Conservation (phyloP, 345 rosid species). For the Sisymbrium irio region DNA sequence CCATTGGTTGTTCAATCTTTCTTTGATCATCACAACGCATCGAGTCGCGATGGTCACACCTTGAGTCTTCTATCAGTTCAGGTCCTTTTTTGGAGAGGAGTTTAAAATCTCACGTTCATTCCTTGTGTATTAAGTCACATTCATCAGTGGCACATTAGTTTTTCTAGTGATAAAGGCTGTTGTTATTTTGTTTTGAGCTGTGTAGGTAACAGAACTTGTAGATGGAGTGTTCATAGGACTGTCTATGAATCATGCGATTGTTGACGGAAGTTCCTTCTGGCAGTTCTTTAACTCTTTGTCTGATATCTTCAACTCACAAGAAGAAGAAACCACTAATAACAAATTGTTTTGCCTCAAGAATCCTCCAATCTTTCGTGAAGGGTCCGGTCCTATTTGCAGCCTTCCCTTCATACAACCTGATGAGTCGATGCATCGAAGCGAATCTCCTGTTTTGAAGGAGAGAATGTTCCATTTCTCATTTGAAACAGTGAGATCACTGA, state of each 20-base stretch:
- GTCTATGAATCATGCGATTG: constrained; percentile 63
- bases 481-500: constrained; percentile 47
- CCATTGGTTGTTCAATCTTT: constrained; percentile 58
- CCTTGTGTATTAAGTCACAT: too few species aligned
- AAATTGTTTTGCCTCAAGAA: constrained; percentile 33
- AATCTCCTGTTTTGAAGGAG: constrained; percentile 43
- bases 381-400: constrained; percentile 27
- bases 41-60: constrained; percentile 55
- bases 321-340: constrained; percentile 6
- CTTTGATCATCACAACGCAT: constrained; percentile 65
- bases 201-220: constrained; percentile 48
- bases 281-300: constrained; percentile 64
- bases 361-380: constrained; percentile 50
- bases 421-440: constrained; percentile 33
- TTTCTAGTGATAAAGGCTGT: neutral
- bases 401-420: constrained; percentile 45
- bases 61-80: constrained; percentile 53
- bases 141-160: too few species aligned
- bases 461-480: constrained; percentile 64
- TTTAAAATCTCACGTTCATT: too few species aligned
- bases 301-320: constrained; percentile 48
- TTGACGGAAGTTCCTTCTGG: constrained; percentile 72
- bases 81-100: neutral
- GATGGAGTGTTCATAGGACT: constrained; percentile 74
- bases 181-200: neutral